A percentile compares a stretch with the other conserved stretches of the same genome.
Conservation (phyloP, 106 monocot species). For the Ottelia alismoides region DNA sequence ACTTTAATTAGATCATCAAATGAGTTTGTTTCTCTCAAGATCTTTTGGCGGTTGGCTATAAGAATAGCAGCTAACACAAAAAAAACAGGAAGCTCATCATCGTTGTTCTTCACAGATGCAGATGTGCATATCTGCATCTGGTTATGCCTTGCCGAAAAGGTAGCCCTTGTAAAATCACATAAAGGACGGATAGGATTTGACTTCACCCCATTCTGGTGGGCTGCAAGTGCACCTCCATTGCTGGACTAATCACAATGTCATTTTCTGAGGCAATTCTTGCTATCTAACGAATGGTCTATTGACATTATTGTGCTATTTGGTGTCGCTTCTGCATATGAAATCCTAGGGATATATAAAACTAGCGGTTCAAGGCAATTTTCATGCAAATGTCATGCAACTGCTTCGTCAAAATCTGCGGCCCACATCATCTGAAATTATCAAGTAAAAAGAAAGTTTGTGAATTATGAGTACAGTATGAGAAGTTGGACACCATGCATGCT, state of each 20-base stretch:
- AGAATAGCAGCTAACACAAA: slow-evolving; percentile 96
- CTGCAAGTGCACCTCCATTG: slow-evolving; percentile 20
- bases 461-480: no score
- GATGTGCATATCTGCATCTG: slow-evolving; percentile 16
- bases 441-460: no score
- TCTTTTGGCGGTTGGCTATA: slow-evolving; percentile 83
- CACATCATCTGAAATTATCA: slow-evolving; percentile 97
- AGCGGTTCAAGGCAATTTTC: slow-evolving; percentile 78
- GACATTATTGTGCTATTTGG: slow-evolving; percentile 3
- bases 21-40: slow-evolving; percentile 68
- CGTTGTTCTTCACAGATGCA: slow-evolving; percentile 23
- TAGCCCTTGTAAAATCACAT: slow-evolving; percentile 80
- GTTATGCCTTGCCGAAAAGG: slow-evolving; percentile 52
- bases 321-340: slow-evolving; percentile 15
- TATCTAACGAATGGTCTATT: slow-evolving; percentile 13
- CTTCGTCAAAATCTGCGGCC: slow-evolving; percentile 99
- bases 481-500: no score
- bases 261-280: slow-evolving; percentile 15
- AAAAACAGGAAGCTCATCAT: slow-evolving; percentile 85
- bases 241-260: slow-evolving; percentile 6
- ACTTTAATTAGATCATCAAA: slow-evolving; percentile 96
- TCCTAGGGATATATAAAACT: slow-evolving; percentile 24
- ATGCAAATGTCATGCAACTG: slow-evolving; percentile 31
- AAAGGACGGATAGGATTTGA: slow-evolving; percentile 53
- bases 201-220: slow-evolving; percentile 29